phyloP scores from a whole-genome alignment of 1,139 yeast species.

The Magnusiomyces sp. region DNA sequence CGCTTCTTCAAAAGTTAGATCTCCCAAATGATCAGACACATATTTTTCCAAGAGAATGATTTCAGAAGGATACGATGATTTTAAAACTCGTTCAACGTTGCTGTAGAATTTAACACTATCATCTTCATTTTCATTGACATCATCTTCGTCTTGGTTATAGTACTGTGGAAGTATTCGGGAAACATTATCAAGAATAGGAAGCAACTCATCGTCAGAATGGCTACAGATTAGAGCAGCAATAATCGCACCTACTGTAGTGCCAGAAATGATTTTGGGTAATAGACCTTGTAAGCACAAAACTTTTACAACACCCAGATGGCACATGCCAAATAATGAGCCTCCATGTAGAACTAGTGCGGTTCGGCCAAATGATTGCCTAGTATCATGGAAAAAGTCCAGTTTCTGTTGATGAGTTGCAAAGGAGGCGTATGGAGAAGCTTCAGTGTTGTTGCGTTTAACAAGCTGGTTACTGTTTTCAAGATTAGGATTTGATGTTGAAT shows the following conservation, averaged over 20 bases:
- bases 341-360: slow-evolving; percentile 90
- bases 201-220: slow-evolving; percentile 46
- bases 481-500: slow-evolving; percentile 5
- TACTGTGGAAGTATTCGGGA: slow-evolving; percentile 40
- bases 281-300: slow-evolving; percentile 66
- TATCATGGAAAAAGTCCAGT: slow-evolving; percentile 81
- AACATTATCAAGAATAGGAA: slow-evolving; percentile 29
- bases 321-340: slow-evolving; percentile 85
- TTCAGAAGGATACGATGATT: slow-evolving; percentile 78
- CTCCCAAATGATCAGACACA: slow-evolving; percentile 70
- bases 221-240: slow-evolving; percentile 83
- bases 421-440: not conserved
- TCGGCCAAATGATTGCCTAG: slow-evolving; percentile 81
- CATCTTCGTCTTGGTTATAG: slow-evolving; percentile 32
- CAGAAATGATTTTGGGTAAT: slow-evolving; percentile 81
- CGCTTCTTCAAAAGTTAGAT: slow-evolving; percentile 88
- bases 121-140: slow-evolving; percentile 9
- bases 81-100: slow-evolving; percentile 29
- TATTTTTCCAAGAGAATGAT: slow-evolving; percentile 68
- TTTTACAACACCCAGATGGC: slow-evolving; percentile 87
- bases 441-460: slow-evolving; percentile 6
- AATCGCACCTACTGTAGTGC: slow-evolving; percentile 90
- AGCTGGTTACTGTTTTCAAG: not conserved
- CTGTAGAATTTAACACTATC: slow-evolving; percentile 19
- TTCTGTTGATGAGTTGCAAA: slow-evolving; percentile 41